Evolutionary conservation across 495 filamentous ascomycete genomes (phyloP), one percentile per base, ranked within the genome.

Genomic region (Friedmanniomyces endolithicus): DNA sequence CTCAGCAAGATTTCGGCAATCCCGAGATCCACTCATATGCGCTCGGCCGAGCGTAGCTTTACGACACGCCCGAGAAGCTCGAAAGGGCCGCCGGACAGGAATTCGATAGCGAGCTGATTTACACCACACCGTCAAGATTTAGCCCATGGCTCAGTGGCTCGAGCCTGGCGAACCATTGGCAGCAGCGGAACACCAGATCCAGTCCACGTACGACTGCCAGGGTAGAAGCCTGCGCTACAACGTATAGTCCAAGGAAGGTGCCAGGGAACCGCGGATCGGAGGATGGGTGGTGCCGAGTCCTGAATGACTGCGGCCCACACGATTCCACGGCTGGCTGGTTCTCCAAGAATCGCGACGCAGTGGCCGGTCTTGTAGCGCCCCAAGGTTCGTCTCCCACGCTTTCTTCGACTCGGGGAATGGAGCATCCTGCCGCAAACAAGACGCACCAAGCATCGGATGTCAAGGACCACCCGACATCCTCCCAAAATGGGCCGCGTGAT

Each of bases 101-200:
- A 19, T 81, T 84, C 66, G 65, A 77, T 55, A 79, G 90, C 59
- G 87, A 90, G 66, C 73, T 88, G 33, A 88, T 88, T 73, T 90
- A 29, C 71, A 78, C 57, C 76, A 80, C 63, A 59, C 85, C 25
- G 83, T 83, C 7, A 58, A 66, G 29, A 37, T 45, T 37, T 19
- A 64, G 43, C 7, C 55, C 16, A 70, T 19, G 64, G 43, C 7
- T 52, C 16, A 70, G 11, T 55, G 66, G 39, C 48, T 50, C 33
- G 1, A 67, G 67, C 1, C 49, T 68, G 4, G 64, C 72, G 11
- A 73, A 76, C 52, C 77, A 82, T 50, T n/a, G n/a, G 54, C 78
- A 48, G 70, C 69, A 34, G 86, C 86, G 4, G 84, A 85, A 25
- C 64, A 67, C 0, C 65, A 74, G 33, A 75, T 85, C 31, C 69